A percentile compares a stretch with the other conserved stretches of the same genome.
phyloP scores from a whole-genome alignment of 257 asterid genomes.

The Sherardia arvensis region DNA sequence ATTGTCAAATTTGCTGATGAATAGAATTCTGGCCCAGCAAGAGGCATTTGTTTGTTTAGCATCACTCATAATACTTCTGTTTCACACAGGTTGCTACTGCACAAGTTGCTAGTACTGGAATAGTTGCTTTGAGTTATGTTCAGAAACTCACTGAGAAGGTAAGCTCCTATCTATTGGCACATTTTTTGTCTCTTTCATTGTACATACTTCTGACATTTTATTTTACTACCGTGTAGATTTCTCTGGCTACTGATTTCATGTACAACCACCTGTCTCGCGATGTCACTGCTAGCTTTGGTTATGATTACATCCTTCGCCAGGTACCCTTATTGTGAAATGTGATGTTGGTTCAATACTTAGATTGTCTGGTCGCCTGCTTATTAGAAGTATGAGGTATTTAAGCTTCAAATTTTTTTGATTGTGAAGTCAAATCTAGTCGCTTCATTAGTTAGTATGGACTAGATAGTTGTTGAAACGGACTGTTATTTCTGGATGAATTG shows the following conservation, averaged over 20 bases:
- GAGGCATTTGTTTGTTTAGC: background rate
- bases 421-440: background rate
- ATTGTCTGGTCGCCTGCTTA: background rate
- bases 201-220: background rate
- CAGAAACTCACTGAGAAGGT: constrained; percentile 91
- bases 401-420: background rate
- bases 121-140: constrained; percentile 81
- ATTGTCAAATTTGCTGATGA: no score
- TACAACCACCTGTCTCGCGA: constrained; percentile 81
- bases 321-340: constrained; percentile 18
- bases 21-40: background rate
- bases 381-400: background rate
- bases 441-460: background rate
- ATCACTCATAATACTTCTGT: background rate
- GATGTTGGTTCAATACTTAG: background rate
- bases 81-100: constrained; percentile 79
- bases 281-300: constrained; percentile 87
- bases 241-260: constrained; percentile 87
- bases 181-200: background rate
- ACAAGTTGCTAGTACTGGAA: constrained; percentile 90
- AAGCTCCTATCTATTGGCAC: background rate
- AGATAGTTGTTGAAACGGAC: background rate
- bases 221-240: constrained; percentile 43
- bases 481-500: background rate
- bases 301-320: constrained; percentile 89